Evolutionary conservation across 805 yeast genomes (phyloP).

Genomic region (Metschnikowia cubensis): DNA sequence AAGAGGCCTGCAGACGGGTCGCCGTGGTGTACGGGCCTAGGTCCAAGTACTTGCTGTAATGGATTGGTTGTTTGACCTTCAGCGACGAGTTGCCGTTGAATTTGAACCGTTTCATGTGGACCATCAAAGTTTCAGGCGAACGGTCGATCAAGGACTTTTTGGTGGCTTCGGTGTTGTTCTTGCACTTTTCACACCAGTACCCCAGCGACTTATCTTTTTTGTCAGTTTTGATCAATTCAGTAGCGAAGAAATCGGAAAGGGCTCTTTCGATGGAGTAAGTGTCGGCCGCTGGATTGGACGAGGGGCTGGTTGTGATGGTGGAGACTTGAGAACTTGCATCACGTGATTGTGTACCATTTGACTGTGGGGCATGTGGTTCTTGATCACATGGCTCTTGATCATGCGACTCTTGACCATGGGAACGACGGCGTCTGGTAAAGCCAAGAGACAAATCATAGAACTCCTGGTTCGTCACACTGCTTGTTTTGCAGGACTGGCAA

Average conservation of each 20-base stretch:
- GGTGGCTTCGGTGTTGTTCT: conserved; percentile 68
- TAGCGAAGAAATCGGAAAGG: conserved; percentile 74
- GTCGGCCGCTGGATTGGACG: not conserved
- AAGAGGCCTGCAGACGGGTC: conserved; percentile 19
- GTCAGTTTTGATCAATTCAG: conserved; percentile 71
- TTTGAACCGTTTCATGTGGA: conserved; percentile 88
- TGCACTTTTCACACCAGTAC: conserved; percentile 85
- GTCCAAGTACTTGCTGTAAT: conserved; percentile 75
- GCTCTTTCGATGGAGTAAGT: conserved; percentile 68
- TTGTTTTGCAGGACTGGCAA: conserved; percentile 77
- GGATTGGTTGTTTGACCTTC: conserved; percentile 83
- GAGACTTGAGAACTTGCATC: too few relatives aligned
- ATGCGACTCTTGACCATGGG: too few relatives aligned
- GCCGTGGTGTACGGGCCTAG: conserved; percentile 50
- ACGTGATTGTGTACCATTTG: too few relatives aligned
- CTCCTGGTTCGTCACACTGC: conserved; percentile 86
- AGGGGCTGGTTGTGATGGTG: not conserved
- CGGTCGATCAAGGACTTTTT: conserved; percentile 70
- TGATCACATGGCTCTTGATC: too few relatives aligned
- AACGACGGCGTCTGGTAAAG: conserved; percentile 43
- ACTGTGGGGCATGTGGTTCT: too few relatives aligned
- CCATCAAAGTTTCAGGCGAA: conserved; percentile 83
- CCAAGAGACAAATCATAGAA: conserved; percentile 89
- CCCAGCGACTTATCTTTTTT: conserved; percentile 62
- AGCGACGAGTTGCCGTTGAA: conserved; percentile 76